Percentiles rank a stretch among this genome's conserved stretches.
Evolutionary conservation across 1,284 basidiomycete genomes (phyloP).

Genomic region (Tylopilus orsonianus): DNA sequence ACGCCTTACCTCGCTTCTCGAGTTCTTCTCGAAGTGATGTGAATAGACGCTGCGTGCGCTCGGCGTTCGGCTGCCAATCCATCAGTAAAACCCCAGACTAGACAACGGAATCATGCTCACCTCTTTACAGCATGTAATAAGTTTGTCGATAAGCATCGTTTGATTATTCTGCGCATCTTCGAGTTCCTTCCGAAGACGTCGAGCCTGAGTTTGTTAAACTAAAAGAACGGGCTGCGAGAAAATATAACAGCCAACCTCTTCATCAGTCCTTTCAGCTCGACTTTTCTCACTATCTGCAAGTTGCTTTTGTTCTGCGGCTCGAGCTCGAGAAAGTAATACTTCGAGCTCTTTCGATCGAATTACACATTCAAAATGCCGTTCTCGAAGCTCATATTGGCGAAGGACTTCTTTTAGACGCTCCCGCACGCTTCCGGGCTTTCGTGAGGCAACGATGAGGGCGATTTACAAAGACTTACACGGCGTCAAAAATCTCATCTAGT

Average conservation of each 20-base stretch:
- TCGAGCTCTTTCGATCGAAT: conserved; percentile 86
- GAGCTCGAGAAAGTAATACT: conserved; percentile 75
- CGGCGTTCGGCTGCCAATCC: conserved; percentile 66
- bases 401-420: conserved; percentile 81
- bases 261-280: conserved; percentile 65
- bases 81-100: conserved; percentile 5
- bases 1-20: conserved; percentile 57
- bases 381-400: conserved; percentile 80
- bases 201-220: conserved; percentile 43
- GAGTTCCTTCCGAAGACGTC: conserved; percentile 66
- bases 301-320: conserved; percentile 80
- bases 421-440: conserved; percentile 52
- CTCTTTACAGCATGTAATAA: conserved; percentile 81
- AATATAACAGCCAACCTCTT: conserved; percentile 51
- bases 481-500: conserved; percentile 77
- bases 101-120: conserved; percentile 40
- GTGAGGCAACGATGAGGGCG: conserved; percentile 10
- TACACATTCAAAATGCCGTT: conserved; percentile 85
- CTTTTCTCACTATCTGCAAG: conserved; percentile 69
- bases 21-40: conserved; percentile 77
- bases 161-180: conserved; percentile 74
- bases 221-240: conserved; percentile 20
- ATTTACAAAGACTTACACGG: conserved; percentile 53
- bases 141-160: conserved; percentile 73
- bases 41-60: conserved; percentile 75